Evolutionary conservation across 2,329 filamentous ascomycete genomes (phyloP).

Genomic region (Colletotrichum cuscutae): DNA sequence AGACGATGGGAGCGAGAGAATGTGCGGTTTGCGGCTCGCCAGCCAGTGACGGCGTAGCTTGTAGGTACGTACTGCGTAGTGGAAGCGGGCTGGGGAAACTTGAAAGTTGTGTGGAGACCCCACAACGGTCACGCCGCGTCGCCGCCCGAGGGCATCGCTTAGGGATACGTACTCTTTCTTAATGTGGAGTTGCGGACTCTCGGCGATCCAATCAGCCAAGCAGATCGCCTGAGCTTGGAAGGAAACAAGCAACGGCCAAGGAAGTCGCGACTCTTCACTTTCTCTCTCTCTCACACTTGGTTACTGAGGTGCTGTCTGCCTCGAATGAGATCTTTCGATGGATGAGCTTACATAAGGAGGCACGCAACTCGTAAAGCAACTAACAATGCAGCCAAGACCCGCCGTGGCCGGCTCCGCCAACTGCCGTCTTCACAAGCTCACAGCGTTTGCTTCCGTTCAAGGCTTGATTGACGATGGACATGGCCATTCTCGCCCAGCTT

Average conservation of each 20-base stretch:
- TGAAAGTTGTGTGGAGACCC: neutral
- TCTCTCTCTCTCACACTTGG: too few relatives aligned
- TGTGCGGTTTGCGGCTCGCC: neutral
- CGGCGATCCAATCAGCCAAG: neutral
- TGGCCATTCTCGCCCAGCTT: neutral
- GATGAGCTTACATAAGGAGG: too few relatives aligned
- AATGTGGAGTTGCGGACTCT: neutral
- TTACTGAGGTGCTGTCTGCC: too few relatives aligned
- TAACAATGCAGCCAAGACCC: neutral
- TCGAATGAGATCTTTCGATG: too few relatives aligned
- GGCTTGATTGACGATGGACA: too few relatives aligned
- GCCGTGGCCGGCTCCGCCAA: neutral
- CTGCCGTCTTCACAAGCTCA: neutral
- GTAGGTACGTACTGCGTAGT: too few relatives aligned
- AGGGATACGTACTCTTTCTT: neutral
- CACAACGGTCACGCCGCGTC: neutral
- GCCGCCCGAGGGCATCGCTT: neutral
- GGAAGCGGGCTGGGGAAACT: neutral
- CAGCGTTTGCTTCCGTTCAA: neutral
- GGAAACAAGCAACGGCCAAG: conserved; percentile 10
- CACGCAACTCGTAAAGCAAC: neutral
- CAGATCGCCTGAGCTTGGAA: neutral
- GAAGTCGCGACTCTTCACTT: neutral
- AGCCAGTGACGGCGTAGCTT: too few relatives aligned
- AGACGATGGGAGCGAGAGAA: neutral